phyloP scores from a whole-genome alignment of 139 green algal species.

The Nannochloris sp. region DNA sequence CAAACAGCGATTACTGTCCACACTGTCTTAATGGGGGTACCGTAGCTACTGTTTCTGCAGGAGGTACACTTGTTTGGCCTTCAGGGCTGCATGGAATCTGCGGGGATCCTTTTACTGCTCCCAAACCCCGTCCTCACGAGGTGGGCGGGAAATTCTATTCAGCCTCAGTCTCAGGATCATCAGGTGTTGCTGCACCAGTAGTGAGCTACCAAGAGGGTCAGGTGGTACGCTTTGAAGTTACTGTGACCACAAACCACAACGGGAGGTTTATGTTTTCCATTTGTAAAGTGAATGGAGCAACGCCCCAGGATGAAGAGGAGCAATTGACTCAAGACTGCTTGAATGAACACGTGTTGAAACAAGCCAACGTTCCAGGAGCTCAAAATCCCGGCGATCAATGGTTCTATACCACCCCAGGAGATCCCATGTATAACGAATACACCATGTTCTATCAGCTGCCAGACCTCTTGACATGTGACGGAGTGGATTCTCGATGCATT shows the following conservation, averaged over 20 bases:
- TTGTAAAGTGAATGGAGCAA: neutral
- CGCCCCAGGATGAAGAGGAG: neutral
- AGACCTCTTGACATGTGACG: neutral
- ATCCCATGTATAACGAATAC: constrained; percentile 9
- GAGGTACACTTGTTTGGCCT: neutral
- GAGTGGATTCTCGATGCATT: neutral
- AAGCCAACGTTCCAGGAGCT: constrained; percentile 3
- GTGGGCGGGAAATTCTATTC: neutral
- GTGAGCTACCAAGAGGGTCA: neutral
- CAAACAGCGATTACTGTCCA: constrained; percentile 1
- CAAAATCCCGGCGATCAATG: neutral
- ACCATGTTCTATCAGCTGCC: constrained; percentile 11
- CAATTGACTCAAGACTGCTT: constrained; percentile 1
- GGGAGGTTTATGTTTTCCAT: neutral
- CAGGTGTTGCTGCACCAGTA: neutral
- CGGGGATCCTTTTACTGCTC: neutral
- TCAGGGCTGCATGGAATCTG: neutral
- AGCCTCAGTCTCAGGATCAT: too few species aligned
- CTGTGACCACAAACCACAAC: neutral
- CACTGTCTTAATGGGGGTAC: neutral
- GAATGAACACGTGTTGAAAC: neutral
- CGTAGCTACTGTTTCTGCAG: neutral
- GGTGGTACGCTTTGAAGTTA: neutral
- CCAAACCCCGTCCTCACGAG: neutral
- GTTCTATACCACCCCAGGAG: neutral